A percentile compares a stretch with the other conserved stretches of the same genome.
These are phyloP conservation scores for Xylariaceae sp. DNA, from an alignment of 2,329 filamentous ascomycete genomes.

Conservation along the genomic window DNA sequence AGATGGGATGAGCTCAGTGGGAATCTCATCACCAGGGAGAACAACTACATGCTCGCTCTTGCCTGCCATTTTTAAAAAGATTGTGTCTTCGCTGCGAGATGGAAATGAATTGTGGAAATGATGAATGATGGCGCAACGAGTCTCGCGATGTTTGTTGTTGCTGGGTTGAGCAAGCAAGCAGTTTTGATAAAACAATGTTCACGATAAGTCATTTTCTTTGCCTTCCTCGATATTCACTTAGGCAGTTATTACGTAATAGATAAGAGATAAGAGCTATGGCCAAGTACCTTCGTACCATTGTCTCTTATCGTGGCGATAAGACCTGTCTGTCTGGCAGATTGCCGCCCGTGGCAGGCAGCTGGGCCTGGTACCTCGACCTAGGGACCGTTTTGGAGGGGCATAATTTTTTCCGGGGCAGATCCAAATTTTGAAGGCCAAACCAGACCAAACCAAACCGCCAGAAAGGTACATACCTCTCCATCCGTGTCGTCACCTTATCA, in stretches of 20 bases:
- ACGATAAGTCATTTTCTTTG: no score
- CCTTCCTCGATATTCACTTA: neutral
- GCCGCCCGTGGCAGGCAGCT: slow-evolving; percentile 15
- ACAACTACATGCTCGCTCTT: slow-evolving; percentile 55
- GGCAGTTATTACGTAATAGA: neutral
- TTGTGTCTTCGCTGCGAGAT: slow-evolving; percentile 8
- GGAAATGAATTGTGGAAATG: slow-evolving; percentile 2
- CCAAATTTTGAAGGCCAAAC: slow-evolving; percentile 21
- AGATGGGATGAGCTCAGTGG: slow-evolving; percentile 60
- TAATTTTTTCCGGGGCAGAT: slow-evolving; percentile 24
- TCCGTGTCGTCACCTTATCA: slow-evolving; percentile 8
- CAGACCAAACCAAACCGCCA: neutral
- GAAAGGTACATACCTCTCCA: slow-evolving; percentile 5
- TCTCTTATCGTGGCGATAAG: neutral
- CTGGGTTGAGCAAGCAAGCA: no score
- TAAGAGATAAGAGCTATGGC: neutral
- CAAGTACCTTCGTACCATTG: neutral
- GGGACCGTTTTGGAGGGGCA: slow-evolving; percentile 25
- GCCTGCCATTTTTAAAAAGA: slow-evolving; percentile 43
- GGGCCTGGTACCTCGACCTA: neutral
- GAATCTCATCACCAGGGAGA: slow-evolving; percentile 75
- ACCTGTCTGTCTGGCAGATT: neutral
- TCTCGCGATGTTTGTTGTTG: no score
- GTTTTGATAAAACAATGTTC: no score
- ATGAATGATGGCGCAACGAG: neutral